Conservation (phyloP, 73 alveolate species). For the Durusdinium trenchii region DNA sequence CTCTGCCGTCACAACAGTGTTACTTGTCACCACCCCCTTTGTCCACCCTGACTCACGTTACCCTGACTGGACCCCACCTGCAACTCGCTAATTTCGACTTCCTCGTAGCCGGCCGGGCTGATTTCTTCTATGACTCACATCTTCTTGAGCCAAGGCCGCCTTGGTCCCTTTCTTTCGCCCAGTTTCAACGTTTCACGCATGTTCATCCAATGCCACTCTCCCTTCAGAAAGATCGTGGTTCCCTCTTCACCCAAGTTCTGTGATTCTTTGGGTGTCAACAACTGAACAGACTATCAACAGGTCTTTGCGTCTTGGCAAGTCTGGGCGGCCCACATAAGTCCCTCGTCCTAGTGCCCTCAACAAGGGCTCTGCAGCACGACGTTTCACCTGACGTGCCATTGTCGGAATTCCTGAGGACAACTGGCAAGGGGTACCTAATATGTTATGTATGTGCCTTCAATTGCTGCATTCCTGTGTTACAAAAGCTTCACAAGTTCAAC, state of each 20-base stretch:
- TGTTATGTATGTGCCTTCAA: no score
- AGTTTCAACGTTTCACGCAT: neutral
- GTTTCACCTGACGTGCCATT: neutral
- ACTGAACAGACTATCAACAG: no score
- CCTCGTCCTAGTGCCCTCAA: conserved; percentile 73
- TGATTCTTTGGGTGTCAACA: neutral
- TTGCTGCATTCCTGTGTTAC: no score
- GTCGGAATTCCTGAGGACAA: no score
- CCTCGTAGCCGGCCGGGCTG: neutral
- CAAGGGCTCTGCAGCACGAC: conserved; percentile 24
- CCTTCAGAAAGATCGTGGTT: no score
- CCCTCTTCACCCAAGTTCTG: neutral
- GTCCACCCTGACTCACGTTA: no score
- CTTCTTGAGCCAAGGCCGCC: neutral
- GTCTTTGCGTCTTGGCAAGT: neutral
- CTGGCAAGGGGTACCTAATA: neutral
- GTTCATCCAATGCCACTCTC: neutral
- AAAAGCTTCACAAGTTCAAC: no score
- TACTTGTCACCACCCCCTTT: no score
- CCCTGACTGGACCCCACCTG: neutral
- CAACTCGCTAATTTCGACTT: conserved; percentile 38
- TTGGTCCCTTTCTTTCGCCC: neutral
- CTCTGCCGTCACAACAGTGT: no score
- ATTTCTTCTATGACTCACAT: no score
- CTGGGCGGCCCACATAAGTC: neutral